phyloP scores from a whole-genome alignment of 1,284 basidiomycete genomes.

The Singerocomus rubriflavus region DNA sequence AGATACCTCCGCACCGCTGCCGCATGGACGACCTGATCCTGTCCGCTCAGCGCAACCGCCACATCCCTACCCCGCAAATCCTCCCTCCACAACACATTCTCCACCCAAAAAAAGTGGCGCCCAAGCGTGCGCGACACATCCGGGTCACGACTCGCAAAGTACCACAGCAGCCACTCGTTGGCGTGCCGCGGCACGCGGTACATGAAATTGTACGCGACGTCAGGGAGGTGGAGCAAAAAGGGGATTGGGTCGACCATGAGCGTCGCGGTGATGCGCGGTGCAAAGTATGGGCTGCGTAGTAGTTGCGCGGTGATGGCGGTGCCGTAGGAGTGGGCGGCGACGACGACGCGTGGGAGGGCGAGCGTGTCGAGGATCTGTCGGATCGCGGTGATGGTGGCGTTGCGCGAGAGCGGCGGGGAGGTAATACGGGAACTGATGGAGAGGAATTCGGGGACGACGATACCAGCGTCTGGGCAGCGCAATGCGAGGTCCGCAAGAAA shows the following conservation, averaged over 20 bases:
- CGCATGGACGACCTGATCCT: slow-evolving; percentile 58
- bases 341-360: slow-evolving; percentile 39
- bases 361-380: slow-evolving; percentile 43
- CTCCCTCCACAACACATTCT: slow-evolving; percentile 59
- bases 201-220: slow-evolving; percentile 63
- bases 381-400: slow-evolving; percentile 26
- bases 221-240: slow-evolving; percentile 57
- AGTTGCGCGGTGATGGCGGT: slow-evolving; percentile 54
- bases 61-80: slow-evolving; percentile 41
- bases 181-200: slow-evolving; percentile 52
- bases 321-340: slow-evolving; percentile 62
- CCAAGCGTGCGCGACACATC: slow-evolving; percentile 57
- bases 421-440: slow-evolving; percentile 61
- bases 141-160: slow-evolving; percentile 60
- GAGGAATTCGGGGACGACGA: slow-evolving; percentile 58
- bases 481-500: slow-evolving; percentile 46
- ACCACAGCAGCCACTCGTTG: slow-evolving; percentile 68
- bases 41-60: slow-evolving; percentile 48
- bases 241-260: slow-evolving; percentile 63
- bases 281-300: slow-evolving; percentile 34
- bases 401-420: slow-evolving; percentile 24
- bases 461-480: slow-evolving; percentile 46
- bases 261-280: slow-evolving; percentile 38
- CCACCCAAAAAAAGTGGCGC: slow-evolving; percentile 63
- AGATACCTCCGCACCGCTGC: slow-evolving; percentile 50